phyloP scores from a whole-genome alignment of 2,329 filamentous ascomycete genomes.

The Seiridium unicorne region DNA sequence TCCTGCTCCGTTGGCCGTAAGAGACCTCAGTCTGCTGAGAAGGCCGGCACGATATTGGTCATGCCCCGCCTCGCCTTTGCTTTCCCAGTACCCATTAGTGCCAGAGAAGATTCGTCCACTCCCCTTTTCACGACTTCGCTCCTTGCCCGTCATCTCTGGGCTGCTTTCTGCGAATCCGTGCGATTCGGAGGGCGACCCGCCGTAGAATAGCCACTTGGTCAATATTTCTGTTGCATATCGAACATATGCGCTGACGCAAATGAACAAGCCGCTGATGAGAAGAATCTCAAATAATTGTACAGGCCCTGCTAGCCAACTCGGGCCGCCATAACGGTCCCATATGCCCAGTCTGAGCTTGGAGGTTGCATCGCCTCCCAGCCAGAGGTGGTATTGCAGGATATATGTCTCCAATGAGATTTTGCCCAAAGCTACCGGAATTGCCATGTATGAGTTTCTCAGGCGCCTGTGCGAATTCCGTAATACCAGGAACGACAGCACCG shows the following conservation, averaged over 20 bases:
- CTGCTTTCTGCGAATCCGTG: neutral
- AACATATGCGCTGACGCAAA: conserved; percentile 19
- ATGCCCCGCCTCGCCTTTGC: neutral
- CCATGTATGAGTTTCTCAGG: conserved; percentile 42
- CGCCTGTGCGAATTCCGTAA: conserved; percentile 46
- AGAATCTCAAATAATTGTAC: conserved; percentile 20
- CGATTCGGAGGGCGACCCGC: neutral
- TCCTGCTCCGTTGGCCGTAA: no score
- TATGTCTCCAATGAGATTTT: conserved; percentile 58
- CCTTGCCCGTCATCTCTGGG: neutral
- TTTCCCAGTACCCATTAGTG: neutral
- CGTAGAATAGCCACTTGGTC: conserved; percentile 13
- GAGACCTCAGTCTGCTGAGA: neutral
- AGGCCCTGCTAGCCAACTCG: conserved; percentile 9
- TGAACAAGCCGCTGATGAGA: conserved; percentile 23
- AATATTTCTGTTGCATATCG: conserved; percentile 20
- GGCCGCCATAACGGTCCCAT: conserved; percentile 1
- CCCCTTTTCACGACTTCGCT: neutral
- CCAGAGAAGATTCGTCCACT: neutral
- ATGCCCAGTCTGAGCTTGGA: conserved; percentile 39
- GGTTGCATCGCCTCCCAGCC: conserved; percentile 57
- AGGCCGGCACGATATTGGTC: neutral
- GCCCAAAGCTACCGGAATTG: conserved; percentile 52
- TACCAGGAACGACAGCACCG: conserved; percentile 49
- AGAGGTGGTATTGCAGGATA: conserved; percentile 60